A percentile compares a stretch with the other conserved stretches of the same genome.
These are phyloP conservation scores for Fusarium staphyleae DNA, from an alignment of 2,329 filamentous ascomycete genomes.

Conservation along the genomic window DNA sequence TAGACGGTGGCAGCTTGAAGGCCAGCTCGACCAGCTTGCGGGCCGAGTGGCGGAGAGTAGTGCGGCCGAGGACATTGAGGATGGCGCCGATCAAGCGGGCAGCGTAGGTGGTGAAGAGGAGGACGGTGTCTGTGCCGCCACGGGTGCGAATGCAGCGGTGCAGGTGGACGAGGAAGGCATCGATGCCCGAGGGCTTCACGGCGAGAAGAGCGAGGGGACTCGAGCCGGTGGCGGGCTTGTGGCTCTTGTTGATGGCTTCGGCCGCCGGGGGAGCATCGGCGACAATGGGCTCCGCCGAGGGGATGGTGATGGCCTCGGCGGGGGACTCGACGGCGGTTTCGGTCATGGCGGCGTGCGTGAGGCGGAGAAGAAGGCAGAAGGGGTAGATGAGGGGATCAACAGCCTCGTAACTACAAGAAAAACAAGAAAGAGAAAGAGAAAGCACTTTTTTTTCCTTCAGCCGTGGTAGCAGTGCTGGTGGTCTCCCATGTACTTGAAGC, in stretches of 20 bases:
- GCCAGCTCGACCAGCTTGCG: conserved; percentile 61
- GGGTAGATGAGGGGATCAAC: neutral
- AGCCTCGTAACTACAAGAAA: neutral
- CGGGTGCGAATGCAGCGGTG: conserved; percentile 72
- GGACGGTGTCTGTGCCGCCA: conserved; percentile 71
- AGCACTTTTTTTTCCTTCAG: neutral
- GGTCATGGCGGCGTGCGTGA: conserved; percentile 33
- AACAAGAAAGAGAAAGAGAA: conserved; percentile 2
- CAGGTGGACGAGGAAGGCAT: conserved; percentile 63
- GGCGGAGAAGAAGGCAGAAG: conserved; percentile 1
- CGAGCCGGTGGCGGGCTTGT: neutral
- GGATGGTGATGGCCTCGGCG: conserved; percentile 38
- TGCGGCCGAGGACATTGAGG: conserved; percentile 61
- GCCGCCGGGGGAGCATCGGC: conserved; percentile 26
- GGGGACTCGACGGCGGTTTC: conserved; percentile 37
- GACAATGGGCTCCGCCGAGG: conserved; percentile 34
- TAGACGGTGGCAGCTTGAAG: conserved; percentile 58
- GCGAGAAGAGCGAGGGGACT: conserved; percentile 26
- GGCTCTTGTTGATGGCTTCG: conserved; percentile 22
- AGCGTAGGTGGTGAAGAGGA: conserved; percentile 73
- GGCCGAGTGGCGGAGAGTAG: conserved; percentile 62
- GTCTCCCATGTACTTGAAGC: conserved; percentile 1
- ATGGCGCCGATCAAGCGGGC: conserved; percentile 62
- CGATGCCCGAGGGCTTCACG: conserved; percentile 44
- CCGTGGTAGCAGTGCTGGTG: neutral